Percentiles rank a stretch among this genome's conserved stretches.
phyloP scores from a whole-genome alignment of 768 basidiomycete species.

The Suillus spraguei region DNA sequence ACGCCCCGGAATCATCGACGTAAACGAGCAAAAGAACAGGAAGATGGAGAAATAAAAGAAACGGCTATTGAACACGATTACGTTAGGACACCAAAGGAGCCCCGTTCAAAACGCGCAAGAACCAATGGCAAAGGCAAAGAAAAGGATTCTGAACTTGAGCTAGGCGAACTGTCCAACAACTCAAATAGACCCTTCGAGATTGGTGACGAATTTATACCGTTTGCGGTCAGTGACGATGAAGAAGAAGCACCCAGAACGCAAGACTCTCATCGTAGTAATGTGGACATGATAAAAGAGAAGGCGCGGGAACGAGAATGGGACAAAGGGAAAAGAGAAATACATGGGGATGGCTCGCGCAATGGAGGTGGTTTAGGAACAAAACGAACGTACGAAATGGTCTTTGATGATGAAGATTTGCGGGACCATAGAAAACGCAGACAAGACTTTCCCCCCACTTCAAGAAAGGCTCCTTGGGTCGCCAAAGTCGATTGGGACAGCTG shows the following conservation, averaged over 20 bases:
- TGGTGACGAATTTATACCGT: constrained; percentile 36
- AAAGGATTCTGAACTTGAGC: constrained; percentile 20
- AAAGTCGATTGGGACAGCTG: constrained; percentile 74
- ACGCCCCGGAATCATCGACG: neutral
- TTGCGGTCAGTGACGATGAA: constrained; percentile 22
- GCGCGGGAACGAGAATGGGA: constrained; percentile 43
- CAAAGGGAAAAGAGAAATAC: constrained; percentile 33
- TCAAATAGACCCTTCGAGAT: constrained; percentile 20
- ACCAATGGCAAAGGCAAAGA: constrained; percentile 17
- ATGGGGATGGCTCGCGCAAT: constrained; percentile 27
- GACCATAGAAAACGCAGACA: constrained; percentile 48
- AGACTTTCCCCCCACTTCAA: constrained; percentile 51
- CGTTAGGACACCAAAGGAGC: constrained; percentile 15
- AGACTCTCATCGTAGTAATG: constrained; percentile 20
- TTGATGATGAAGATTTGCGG: constrained; percentile 47
- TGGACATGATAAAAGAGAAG: constrained; percentile 23
- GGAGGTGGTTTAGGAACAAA: constrained; percentile 33
- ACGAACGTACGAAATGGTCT: constrained; percentile 46
- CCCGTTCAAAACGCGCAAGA: constrained; percentile 23
- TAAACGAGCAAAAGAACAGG: constrained; percentile 9
- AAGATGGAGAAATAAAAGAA: constrained; percentile 9
- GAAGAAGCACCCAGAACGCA: constrained; percentile 14
- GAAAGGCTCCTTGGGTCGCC: constrained; percentile 69
- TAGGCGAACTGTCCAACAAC: constrained; percentile 16
- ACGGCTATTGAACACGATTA: neutral